Percentiles rank a stretch among this genome's conserved stretches.
phyloP scores from a whole-genome alignment of 331 rosid species.

The Acacia concinna region DNA sequence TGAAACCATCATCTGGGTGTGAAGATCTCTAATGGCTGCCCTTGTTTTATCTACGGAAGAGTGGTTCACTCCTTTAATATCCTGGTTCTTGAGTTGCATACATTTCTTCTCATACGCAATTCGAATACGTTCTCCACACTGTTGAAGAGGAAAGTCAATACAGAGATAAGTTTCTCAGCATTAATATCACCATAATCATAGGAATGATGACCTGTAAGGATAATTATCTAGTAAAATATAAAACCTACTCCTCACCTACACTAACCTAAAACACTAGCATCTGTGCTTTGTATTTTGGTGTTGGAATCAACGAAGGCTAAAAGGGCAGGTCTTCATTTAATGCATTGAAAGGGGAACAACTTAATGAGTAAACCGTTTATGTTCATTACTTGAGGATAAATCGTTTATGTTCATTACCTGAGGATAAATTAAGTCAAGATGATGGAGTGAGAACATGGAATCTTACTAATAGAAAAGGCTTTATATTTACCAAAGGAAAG shows the following conservation, averaged over 20 bases:
- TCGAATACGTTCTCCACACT: slow-evolving; percentile 89
- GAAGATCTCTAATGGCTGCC: slow-evolving; percentile 71
- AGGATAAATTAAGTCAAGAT: neutral
- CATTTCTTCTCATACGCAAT: slow-evolving; percentile 84
- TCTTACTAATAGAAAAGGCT: neutral
- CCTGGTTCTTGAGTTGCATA: slow-evolving; percentile 75
- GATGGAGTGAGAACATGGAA: neutral
- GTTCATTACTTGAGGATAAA: neutral
- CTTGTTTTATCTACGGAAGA: slow-evolving; percentile 75
- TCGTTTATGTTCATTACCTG: neutral
- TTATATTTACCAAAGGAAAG: neutral
- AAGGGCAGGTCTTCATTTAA: neutral
- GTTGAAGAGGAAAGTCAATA: slow-evolving; percentile 36
- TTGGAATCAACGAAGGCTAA: neutral
- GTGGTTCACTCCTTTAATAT: slow-evolving; percentile 67
- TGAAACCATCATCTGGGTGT: slow-evolving; percentile 87
- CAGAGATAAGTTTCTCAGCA: slow-evolving; percentile 29
- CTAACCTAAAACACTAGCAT: neutral
- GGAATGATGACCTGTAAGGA: slow-evolving; percentile 20
- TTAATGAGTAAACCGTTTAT: neutral
- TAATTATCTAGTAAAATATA: neutral
- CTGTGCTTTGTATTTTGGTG: neutral
- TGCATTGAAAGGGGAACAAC: neutral
- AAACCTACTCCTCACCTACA: neutral
- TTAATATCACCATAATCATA: slow-evolving; percentile 31